Evolutionary conservation across 495 filamentous ascomycete genomes (phyloP), one percentile per base, ranked within the genome.

Genomic region (Penicillium ochrochloron): DNA sequence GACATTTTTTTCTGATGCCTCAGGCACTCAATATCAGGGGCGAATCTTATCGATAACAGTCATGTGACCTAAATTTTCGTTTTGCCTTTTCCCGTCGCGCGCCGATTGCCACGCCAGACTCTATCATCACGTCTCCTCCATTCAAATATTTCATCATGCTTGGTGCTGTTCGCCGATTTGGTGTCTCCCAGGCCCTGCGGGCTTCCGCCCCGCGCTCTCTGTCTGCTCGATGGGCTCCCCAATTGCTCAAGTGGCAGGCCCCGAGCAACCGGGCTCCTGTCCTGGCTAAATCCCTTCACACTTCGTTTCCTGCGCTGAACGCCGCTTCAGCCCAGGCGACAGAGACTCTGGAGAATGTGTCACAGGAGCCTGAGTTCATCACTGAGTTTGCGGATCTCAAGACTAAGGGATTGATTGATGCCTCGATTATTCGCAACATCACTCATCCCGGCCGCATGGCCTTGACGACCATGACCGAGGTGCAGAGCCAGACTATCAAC

Each of bases 391-490:
- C 80, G 3, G 88, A 97, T 41, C 80, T 99, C 33, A 75, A 74
- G 29, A 78, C 82, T 5, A 75, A 85, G 27, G 84, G 85, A 15
- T 68, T 92, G 55, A 86, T 98, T 35, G 77, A 94, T 67, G 65
- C 73, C 5, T 79, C 76, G 37, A 76, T 98, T 52, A 83, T 97
- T 60, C 63, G 82, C 8, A 87, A 88, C 48, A 86, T 98, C 68
- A 91, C 87, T 0, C 64, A 84, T 25, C 83, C 85, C 21, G 42
- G 51, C 19, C 62, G 69, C 17, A 95, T 97, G 90, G 77, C 82
- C 3, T 84, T 96, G 67, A 83, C 90, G 25, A 89, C 83, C 42
- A 97, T 99, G 94, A 98, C 95, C 4, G 86, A 93, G 10, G 94
- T 99, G n/a, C 95, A 99, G 70, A 82, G 85, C 35, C 75, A 87